These are phyloP conservation scores for Tilletia horrida DNA, from an alignment of 1,284 basidiomycete genomes.

Conservation along the genomic window DNA sequence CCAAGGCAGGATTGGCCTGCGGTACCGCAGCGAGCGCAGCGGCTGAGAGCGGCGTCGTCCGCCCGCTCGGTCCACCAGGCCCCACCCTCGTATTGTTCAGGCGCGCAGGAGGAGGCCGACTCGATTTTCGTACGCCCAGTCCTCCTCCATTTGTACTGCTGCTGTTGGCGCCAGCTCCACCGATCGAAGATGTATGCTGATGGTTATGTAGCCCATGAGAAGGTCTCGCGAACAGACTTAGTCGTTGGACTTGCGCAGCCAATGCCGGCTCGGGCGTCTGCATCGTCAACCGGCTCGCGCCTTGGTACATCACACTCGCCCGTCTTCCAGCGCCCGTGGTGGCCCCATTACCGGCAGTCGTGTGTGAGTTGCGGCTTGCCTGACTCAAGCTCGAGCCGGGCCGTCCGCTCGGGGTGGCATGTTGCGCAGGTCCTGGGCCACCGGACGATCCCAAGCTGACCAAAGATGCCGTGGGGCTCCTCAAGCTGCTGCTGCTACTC, in stretches of 20 bases:
- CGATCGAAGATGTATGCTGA: conserved; percentile 16
- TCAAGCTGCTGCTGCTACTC: neutral
- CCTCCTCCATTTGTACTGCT: neutral
- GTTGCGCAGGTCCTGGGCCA: too few species aligned
- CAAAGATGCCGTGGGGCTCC: too few species aligned
- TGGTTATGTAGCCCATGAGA: conserved; percentile 25
- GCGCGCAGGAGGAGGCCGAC: conserved; percentile 38
- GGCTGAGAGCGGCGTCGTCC: conserved; percentile 44
- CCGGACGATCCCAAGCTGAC: too few species aligned
- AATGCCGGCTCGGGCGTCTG: conserved; percentile 50
- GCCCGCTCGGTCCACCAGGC: conserved; percentile 23
- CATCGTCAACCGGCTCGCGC: conserved; percentile 39
- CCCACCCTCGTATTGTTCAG: conserved; percentile 22
- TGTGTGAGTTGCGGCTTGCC: too few species aligned
- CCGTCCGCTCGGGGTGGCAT: too few species aligned
- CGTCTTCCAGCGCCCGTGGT: too few species aligned
- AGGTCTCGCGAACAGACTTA: conserved; percentile 41
- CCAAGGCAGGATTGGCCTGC: conserved; percentile 27
- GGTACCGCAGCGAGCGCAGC: conserved; percentile 44
- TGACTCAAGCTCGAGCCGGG: too few species aligned
- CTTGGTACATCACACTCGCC: neutral
- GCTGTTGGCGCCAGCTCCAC: neutral
- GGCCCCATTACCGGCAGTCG: too few species aligned
- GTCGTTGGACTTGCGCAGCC: conserved; percentile 38
- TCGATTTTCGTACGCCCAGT: conserved; percentile 29